Conservation (phyloP, 1,139 yeast species). For the Pichia sp. region DNA sequence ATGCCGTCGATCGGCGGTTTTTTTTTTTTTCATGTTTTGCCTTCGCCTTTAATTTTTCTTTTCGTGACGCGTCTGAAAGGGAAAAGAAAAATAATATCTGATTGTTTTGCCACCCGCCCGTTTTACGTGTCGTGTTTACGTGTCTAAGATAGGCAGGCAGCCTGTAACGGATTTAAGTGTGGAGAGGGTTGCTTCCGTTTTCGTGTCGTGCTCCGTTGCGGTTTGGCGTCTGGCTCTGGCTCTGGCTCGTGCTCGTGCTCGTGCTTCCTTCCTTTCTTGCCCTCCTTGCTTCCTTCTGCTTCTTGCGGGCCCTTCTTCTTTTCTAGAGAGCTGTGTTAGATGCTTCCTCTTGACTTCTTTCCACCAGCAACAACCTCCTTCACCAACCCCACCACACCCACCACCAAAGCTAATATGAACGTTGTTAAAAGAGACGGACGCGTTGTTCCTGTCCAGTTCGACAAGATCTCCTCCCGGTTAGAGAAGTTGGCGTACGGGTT, state of each 20-base stretch:
- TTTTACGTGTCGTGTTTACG: slow-evolving; percentile 4
- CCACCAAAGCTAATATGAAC: slow-evolving; percentile 36
- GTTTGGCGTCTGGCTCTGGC: background rate
- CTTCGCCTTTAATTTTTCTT: background rate
- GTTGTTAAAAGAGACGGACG: slow-evolving; percentile 58
- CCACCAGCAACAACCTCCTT: background rate
- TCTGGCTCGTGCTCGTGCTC: background rate
- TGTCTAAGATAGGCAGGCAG: slow-evolving; percentile 1
- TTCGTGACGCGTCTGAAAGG: background rate
- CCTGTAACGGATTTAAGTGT: background rate
- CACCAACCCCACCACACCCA: background rate
- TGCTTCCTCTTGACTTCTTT: background rate
- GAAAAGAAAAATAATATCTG: background rate
- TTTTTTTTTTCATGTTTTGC: background rate
- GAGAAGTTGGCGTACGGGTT: slow-evolving; percentile 50
- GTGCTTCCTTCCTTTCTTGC: background rate
- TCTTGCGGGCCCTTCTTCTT: too few species aligned
- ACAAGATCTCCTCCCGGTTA: slow-evolving; percentile 37
- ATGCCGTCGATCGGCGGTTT: background rate
- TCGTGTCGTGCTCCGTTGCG: background rate
- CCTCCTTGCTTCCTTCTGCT: background rate
- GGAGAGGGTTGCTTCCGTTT: background rate
- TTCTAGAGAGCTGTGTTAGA: background rate
- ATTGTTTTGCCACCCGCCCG: background rate
- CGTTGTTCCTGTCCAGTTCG: slow-evolving; percentile 53